phyloP scores from a whole-genome alignment of 176 grass and related monocot species.

The Canna indica region DNA sequence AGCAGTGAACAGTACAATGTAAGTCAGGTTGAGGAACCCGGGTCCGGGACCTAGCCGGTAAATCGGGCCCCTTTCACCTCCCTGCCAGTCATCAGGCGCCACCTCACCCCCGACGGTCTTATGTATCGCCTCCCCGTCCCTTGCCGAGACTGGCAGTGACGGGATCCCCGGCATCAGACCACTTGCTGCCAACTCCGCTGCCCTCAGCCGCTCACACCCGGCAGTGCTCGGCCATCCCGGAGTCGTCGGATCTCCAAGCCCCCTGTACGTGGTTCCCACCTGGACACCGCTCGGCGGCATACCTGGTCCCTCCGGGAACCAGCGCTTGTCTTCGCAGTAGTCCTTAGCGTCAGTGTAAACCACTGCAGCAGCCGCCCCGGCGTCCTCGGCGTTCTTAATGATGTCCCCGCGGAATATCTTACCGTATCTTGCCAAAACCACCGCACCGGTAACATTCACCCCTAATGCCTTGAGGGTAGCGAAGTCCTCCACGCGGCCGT shows the following conservation, averaged over 20 bases:
- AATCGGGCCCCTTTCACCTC: slow-evolving; percentile 25
- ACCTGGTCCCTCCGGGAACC: slow-evolving; percentile 64
- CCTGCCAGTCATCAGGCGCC: slow-evolving; percentile 80
- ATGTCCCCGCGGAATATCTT: slow-evolving; percentile 82
- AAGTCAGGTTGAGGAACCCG: slow-evolving; percentile 63
- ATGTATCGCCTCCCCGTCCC: slow-evolving; percentile 56
- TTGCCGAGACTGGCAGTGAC: slow-evolving; percentile 66
- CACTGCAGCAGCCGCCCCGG: slow-evolving; percentile 53
- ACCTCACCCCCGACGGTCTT: slow-evolving; percentile 39
- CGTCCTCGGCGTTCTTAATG: slow-evolving; percentile 47
- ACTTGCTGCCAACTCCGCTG: slow-evolving; percentile 40
- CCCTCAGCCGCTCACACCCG: slow-evolving; percentile 46
- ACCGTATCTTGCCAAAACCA: slow-evolving; percentile 60
- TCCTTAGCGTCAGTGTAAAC: slow-evolving; percentile 75
- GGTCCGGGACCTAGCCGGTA: slow-evolving; percentile 69
- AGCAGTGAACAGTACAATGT: slow-evolving; percentile 27
- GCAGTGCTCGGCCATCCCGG: slow-evolving; percentile 59
- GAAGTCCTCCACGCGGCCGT: slow-evolving; percentile 76
- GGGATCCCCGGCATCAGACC: slow-evolving; percentile 59
- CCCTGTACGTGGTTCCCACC: slow-evolving; percentile 52
- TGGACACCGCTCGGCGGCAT: slow-evolving; percentile 76
- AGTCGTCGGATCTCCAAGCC: slow-evolving; percentile 60
- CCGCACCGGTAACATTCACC: slow-evolving; percentile 58
- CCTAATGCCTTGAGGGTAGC: slow-evolving; percentile 39
- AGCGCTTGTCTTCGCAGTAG: slow-evolving; percentile 32